Conservation (phyloP, 2,329 filamentous ascomycete genomes). For the Neonectria magnoliae region DNA sequence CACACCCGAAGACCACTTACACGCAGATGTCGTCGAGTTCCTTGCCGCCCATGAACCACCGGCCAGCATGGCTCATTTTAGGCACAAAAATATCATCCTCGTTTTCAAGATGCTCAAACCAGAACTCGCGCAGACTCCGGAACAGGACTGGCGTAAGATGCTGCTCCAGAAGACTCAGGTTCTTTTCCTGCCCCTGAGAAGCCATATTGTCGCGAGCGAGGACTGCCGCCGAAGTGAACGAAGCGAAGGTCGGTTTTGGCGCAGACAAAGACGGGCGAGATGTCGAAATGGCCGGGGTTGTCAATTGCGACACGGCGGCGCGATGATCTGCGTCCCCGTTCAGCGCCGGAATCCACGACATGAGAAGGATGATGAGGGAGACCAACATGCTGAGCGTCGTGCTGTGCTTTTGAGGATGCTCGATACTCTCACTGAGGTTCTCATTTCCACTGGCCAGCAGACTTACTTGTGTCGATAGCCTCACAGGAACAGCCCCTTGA, state of each 20-base stretch:
- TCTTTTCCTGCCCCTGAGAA: neutral
- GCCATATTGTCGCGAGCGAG: conserved; percentile 6
- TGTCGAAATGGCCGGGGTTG: neutral
- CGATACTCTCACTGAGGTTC: conserved; percentile 10
- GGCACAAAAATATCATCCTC: conserved; percentile 43
- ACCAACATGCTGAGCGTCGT: conserved; percentile 37
- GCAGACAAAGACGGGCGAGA: conserved; percentile 6
- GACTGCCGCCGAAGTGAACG: conserved; percentile 1
- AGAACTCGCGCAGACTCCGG: conserved; percentile 47
- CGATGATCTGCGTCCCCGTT: conserved; percentile 32
- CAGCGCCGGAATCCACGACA: conserved; percentile 31
- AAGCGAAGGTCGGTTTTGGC: conserved; percentile 7
- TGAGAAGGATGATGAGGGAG: conserved; percentile 26
- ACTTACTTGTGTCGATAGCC: neutral
- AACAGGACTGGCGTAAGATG: conserved; percentile 45
- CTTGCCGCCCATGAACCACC: conserved; percentile 49
- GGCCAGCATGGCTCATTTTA: conserved; percentile 37
- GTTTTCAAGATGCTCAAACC: conserved; percentile 49
- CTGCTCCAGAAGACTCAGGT: conserved; percentile 19
- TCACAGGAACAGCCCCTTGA: neutral
- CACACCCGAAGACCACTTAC: conserved; percentile 37
- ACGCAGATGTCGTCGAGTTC: conserved; percentile 50
- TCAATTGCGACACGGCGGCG: conserved; percentile 13
- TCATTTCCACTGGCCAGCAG: conserved; percentile 17
- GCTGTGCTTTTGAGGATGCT: conserved; percentile 15